Evolutionary conservation across 2,329 filamentous ascomycete genomes (phyloP).

Genomic region (Sclerotinia sclerotiorum): DNA sequence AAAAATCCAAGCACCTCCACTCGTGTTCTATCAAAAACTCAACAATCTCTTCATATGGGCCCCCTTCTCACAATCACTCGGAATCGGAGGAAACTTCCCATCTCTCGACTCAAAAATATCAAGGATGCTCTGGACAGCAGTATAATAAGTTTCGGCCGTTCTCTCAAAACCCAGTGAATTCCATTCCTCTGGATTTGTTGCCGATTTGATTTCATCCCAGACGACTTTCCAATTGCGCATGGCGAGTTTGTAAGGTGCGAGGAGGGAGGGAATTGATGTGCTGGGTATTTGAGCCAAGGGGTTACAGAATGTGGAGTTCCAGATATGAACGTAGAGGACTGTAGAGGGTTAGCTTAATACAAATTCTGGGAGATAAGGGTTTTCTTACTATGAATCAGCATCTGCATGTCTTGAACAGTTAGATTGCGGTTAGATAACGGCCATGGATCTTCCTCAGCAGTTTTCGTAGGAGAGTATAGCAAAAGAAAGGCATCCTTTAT

Average conservation of each 20-base stretch:
- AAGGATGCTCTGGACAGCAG: conserved; percentile 32
- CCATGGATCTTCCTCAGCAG: conserved; percentile 28
- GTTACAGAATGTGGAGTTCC: conserved; percentile 36
- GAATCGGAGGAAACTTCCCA: conserved; percentile 33
- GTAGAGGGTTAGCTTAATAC: neutral
- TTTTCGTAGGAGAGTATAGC: conserved; percentile 31
- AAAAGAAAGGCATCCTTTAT: conserved; percentile 37
- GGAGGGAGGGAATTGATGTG: conserved; percentile 27
- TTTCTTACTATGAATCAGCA: conserved; percentile 38
- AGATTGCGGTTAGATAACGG: conserved; percentile 29
- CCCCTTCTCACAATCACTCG: conserved; percentile 39
- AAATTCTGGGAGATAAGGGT: neutral
- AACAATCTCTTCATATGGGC: conserved; percentile 37
- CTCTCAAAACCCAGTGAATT: conserved; percentile 37
- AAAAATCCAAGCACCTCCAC: neutral
- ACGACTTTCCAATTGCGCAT: conserved; percentile 37
- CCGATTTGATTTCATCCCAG: conserved; percentile 37
- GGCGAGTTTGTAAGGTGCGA: conserved; percentile 35
- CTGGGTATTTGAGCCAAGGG: conserved; percentile 30
- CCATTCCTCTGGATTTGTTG: conserved; percentile 32
- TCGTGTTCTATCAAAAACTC: conserved; percentile 29
- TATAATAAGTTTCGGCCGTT: conserved; percentile 38
- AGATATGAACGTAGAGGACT: conserved; percentile 39
- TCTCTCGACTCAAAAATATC: conserved; percentile 33
- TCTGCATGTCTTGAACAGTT: conserved; percentile 39